Base-by-base conservation (phyloP, 23 red algal genomes). In the Gracilariopsis chorda region DNA sequence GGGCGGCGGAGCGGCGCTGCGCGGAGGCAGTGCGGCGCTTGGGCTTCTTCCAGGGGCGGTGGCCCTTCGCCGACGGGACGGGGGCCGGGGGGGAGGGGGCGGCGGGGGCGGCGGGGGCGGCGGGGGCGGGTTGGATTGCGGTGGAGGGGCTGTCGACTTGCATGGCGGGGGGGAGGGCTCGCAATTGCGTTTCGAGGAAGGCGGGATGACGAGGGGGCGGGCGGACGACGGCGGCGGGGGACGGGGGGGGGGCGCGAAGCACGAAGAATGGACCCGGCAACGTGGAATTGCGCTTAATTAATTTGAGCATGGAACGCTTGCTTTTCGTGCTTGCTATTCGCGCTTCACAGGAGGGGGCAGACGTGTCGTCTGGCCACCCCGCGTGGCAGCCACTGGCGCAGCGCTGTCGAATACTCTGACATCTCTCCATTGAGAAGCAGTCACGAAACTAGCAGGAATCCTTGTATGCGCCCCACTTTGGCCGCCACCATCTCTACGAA, bases 21-120 rank as follows among this genome's bases (percentile, higher is more conserved):
- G 88, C 74, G 44, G 56, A 13, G 44, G 88, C 88, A 8, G 74
- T 48, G 8, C 75, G 55, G 20, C 58, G 34, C 72, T 89, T 89
- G n/a, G 5, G 88, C 32, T 20, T 75, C 62, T 91, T 91, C 88
- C 88, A 91, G 52, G 88, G 88, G n/a, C 88, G 74, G 19, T 82
- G 88, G 48, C 88, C 75, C 75, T 82, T 91, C 7, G 88, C 29
- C 0, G 48, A 79, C 14, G 88, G 88, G 28, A 91, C 88, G 32
- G n/a, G 19, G 46, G 63, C 5, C 40, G 46, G 19, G 33, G 1
- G 28, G 56, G 69, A 32, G 28, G 57, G 69, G 40, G 19, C 21
- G 9, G 80, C 37, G 16, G 40, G 49, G 19, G 36, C 46, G 35
- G 25, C 7, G 1, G 33, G 4, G 32, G 80, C 3, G 24, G 44